Base-by-base conservation (phyloP, 2,329 filamentous ascomycete genomes). In the Ophiostoma montium region DNA sequence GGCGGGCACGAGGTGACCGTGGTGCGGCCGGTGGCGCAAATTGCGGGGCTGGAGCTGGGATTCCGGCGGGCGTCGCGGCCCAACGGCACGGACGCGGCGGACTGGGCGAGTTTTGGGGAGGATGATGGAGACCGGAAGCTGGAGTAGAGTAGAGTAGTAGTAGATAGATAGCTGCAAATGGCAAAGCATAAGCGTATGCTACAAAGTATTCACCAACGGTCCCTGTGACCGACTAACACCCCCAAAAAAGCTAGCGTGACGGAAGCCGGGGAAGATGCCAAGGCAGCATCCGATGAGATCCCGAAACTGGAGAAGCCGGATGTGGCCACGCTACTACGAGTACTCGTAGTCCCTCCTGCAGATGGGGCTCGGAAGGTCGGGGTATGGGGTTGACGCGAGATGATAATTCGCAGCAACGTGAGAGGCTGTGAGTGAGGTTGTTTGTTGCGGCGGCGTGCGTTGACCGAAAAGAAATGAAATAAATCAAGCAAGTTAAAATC, bases 1-100 rank as follows among this genome's bases (percentile, higher is more conserved):
- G 61, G 41, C 49, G 61, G 41, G 4, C 60, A 60, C 7, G 60
- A 65, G 10, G 67, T 70, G 2, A 58, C 62, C 18, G 65, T 68
- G 10, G 65, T 67, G 16, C 63, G 65, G 61, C 71, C 72, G 46
- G 69, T 51, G 11, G 49, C 36, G 5, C 41, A 51, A 19, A 53
- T 70, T 48, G 56, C 74, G 59, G 62, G 71, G 2, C 52, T 74
- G 18, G 60, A 63, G 15, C 60, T 74, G 27, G 63, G 69, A n/a
- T 69, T 71, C 56, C 60, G 61, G 57, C 57, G 67, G 48, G 62
- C 66, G 3, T 66, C 67, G 38, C 62, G 66, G 42, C 69, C 67
- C 18, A 76, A 75, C 47, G 78, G 76, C 11, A 71, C 73, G 49
- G 79, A 82, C 23, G 67, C 39, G 36, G 46, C 55, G 8, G 68